A percentile compares a stretch with the other conserved stretches of the same genome.
These are phyloP conservation scores for Sphagnum tenellum DNA, from an alignment of 225 moss, liverwort and hornwort species.

Conservation along the genomic window DNA sequence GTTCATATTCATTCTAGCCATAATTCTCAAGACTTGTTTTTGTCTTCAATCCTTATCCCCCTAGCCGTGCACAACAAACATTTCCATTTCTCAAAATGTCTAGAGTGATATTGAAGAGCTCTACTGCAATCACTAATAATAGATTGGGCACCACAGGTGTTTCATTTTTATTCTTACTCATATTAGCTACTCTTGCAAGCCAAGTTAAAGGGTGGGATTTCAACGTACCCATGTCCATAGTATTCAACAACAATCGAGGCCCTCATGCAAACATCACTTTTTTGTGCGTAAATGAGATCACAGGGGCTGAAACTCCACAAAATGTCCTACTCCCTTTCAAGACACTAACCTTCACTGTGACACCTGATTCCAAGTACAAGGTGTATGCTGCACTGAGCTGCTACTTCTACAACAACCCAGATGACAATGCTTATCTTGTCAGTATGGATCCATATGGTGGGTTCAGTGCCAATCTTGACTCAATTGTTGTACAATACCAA, in stretches of 20 bases:
- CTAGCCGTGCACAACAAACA: too few relatives aligned
- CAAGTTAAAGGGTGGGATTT: neutral
- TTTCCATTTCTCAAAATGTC: too few relatives aligned
- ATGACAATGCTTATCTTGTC: slow-evolving; percentile 17
- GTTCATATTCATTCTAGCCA: too few relatives aligned
- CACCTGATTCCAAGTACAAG: slow-evolving; percentile 27
- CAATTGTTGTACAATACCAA: slow-evolving; percentile 27
- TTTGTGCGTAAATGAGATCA: slow-evolving; percentile 40
- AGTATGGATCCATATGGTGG: slow-evolving; percentile 37
- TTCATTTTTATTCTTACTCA: too few relatives aligned
- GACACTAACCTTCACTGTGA: slow-evolving; percentile 19
- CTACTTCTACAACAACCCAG: slow-evolving; percentile 35
- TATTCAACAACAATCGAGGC: slow-evolving; percentile 39
- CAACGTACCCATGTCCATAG: slow-evolving; percentile 28
- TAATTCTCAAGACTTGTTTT: too few relatives aligned
- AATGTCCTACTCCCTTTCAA: slow-evolving; percentile 10
- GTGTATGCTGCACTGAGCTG: slow-evolving; percentile 37
- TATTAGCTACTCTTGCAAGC: too few relatives aligned
- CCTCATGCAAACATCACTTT: slow-evolving; percentile 27
- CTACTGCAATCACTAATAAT: too few relatives aligned
- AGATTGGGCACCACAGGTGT: too few relatives aligned
- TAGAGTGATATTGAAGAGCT: too few relatives aligned
- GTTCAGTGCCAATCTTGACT: slow-evolving; percentile 29
- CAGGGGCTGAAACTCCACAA: slow-evolving; percentile 28
- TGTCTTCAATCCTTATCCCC: too few relatives aligned